Conservation (phyloP, 495 filamentous ascomycete genomes). For the Talaromyces trachyspermus region DNA sequence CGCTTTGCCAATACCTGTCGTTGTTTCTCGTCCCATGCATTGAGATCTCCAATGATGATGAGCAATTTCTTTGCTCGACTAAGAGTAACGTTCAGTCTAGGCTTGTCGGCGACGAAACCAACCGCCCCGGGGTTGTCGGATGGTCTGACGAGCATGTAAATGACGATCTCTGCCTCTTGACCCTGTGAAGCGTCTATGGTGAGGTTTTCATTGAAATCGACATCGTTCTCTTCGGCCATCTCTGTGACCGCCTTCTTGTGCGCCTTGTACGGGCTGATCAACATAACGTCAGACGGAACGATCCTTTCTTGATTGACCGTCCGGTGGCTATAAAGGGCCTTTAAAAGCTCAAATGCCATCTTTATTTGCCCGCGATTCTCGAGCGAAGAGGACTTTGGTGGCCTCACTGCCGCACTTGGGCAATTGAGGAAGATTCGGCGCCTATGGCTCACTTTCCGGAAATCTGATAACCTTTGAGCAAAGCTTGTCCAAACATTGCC, state of each 20-base stretch:
- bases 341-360: too few relatives aligned
- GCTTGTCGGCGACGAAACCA: not conserved
- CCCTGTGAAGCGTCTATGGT: slow-evolving; percentile 1
- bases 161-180: slow-evolving; percentile 1
- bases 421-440: too few relatives aligned
- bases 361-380: too few relatives aligned
- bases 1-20: too few relatives aligned
- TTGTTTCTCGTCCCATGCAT: not conserved
- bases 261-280: not conserved
- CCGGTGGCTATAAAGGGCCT: too few relatives aligned
- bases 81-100: not conserved
- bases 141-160: not conserved
- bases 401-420: too few relatives aligned
- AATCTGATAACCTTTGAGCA: too few relatives aligned
- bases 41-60: not conserved
- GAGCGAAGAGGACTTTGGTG: too few relatives aligned
- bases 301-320: too few relatives aligned
- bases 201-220: slow-evolving; percentile 3
- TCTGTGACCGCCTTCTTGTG: not conserved
- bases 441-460: too few relatives aligned
- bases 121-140: not conserved
- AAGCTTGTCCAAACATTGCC: too few relatives aligned
- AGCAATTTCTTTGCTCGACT: not conserved
- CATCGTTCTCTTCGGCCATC: not conserved
- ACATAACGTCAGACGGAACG: not conserved